A percentile compares a stretch with the other conserved stretches of the same genome.
Evolutionary conservation across 495 filamentous ascomycete genomes (phyloP).

Genomic region (Xylaria grammica): DNA sequence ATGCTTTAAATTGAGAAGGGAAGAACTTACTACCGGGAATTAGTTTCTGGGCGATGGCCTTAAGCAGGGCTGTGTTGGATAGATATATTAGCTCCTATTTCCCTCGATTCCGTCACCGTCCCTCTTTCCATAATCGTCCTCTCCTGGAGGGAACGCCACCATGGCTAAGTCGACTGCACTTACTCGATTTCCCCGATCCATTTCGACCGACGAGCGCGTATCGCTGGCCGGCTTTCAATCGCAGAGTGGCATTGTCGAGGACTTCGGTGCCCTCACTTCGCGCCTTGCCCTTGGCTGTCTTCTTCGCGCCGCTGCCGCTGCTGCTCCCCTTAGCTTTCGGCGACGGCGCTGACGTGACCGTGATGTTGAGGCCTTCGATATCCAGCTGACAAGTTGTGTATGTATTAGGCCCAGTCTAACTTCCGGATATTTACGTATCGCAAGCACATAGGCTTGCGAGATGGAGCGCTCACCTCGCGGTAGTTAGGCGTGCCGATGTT

Average conservation of each 20-base stretch:
- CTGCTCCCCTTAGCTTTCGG: background rate
- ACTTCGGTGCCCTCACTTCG: slow-evolving; percentile 67
- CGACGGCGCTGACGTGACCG: slow-evolving; percentile 53
- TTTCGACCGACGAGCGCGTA: slow-evolving; percentile 81
- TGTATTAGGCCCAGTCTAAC: background rate
- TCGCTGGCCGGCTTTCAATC: slow-evolving; percentile 69
- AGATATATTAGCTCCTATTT: background rate
- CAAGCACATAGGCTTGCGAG: no score
- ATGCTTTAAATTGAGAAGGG: background rate
- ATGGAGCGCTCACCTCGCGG: slow-evolving; percentile 48
- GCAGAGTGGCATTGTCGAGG: slow-evolving; percentile 68
- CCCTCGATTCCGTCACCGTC: background rate
- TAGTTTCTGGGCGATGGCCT: slow-evolving; percentile 75
- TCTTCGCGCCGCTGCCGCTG: slow-evolving; percentile 23
- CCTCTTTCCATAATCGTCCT: background rate
- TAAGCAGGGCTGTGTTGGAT: slow-evolving; percentile 62
- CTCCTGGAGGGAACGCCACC: background rate
- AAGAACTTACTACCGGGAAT: slow-evolving; percentile 64
- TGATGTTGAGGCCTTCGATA: slow-evolving; percentile 68
- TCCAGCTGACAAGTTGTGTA: slow-evolving; percentile 57
- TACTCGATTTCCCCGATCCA: slow-evolving; percentile 81
- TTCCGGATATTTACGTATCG: no score
- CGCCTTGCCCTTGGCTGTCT: slow-evolving; percentile 55
- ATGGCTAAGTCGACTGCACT: slow-evolving; percentile 27
- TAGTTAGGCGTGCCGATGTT: slow-evolving; percentile 59